A percentile compares a stretch with the other conserved stretches of the same genome.
Evolutionary conservation across 1,139 yeast genomes (phyloP).

Genomic region (Kluyveromyces sp.): DNA sequence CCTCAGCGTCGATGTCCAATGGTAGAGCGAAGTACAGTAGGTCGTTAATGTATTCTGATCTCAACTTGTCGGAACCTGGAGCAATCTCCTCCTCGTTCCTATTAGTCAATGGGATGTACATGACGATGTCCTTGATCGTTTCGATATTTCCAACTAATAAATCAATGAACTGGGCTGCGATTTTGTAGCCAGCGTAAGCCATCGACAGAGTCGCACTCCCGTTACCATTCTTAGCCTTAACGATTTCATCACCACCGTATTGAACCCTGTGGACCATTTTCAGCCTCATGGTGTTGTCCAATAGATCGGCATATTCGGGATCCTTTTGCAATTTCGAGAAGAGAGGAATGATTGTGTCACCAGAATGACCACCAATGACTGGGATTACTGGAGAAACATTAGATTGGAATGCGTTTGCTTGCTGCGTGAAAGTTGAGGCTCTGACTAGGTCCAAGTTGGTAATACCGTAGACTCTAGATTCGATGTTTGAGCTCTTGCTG

Average conservation of each 20-base stretch:
- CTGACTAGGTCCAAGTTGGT: slow-evolving; percentile 88
- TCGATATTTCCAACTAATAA: slow-evolving; percentile 35
- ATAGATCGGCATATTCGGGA: slow-evolving; percentile 43
- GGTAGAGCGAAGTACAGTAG: slow-evolving; percentile 58
- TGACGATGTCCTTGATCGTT: slow-evolving; percentile 18
- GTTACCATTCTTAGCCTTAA: slow-evolving; percentile 87
- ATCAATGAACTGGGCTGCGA: slow-evolving; percentile 55
- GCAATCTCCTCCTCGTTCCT: slow-evolving; percentile 35
- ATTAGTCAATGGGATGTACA: slow-evolving; percentile 21
- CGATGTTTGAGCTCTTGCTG: slow-evolving; percentile 59
- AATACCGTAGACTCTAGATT: slow-evolving; percentile 82
- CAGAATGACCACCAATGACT: slow-evolving; percentile 96
- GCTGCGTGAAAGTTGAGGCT: slow-evolving; percentile 73
- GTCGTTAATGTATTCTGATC: slow-evolving; percentile 30
- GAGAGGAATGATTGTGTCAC: slow-evolving; percentile 88
- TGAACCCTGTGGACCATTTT: slow-evolving; percentile 81
- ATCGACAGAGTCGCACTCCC: slow-evolving; percentile 94
- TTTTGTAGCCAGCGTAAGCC: slow-evolving; percentile 93
- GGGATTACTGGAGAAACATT: slow-evolving; percentile 52
- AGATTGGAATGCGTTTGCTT: slow-evolving; percentile 34
- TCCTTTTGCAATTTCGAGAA: slow-evolving; percentile 63
- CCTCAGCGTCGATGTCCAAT: slow-evolving; percentile 48
- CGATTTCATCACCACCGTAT: slow-evolving; percentile 97
- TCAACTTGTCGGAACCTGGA: slow-evolving; percentile 20
- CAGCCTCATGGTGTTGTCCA: slow-evolving; percentile 48